Base-by-base conservation (phyloP, 345 rosid genomes). In the Lepidium africanum region DNA sequence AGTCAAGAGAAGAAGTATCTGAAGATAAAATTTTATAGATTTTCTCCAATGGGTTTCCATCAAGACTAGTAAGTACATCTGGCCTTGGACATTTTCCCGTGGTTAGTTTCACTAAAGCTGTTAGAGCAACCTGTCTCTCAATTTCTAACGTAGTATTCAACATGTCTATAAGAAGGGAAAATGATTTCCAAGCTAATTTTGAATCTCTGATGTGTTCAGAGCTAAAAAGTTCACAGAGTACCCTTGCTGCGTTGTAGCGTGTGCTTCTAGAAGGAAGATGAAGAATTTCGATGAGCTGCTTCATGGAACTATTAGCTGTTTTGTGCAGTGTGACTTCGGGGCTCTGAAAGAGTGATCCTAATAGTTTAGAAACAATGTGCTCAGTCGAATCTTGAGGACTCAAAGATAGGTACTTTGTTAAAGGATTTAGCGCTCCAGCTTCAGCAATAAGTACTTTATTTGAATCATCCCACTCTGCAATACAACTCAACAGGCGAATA, bases 341-440 rank as follows among this genome's bases (percentile, higher is more conserved):
- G 70, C 84, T 79, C 47, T 77, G 81, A 63, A 82, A 92, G 54
- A 92, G 75, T 55, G 85, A 82, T 65, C 88, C 83, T 65, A 92
- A 67, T 32, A 92, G 72, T 60, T 87, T 87, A 37, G 83, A 70
- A 77, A 89, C 81, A 9, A 76, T 65, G 39, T 82, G 82, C 79
- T 86, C 96, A 7, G 86, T 85, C 1, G 89, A 83, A 80, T 92
- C 92, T 67, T 80, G 89, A 71, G 89, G 91, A 78, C 92, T 81
- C 76, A 79, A 77, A 50, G 98, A 89, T 49, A 92, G 80, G 76
- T 85, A 89, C 73, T 79, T 85, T 2, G 92, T 74, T 66, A 92
- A 80, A 56, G 86, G 88, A 78, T 89, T 91, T 1, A 92, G 72
- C 74, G 87, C 96, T 79, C 96, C 98, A 67, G 90, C 87, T 78